Evolutionary conservation across 1,284 basidiomycete species (phyloP).

Genomic region (Malassezia sympodialis): DNA sequence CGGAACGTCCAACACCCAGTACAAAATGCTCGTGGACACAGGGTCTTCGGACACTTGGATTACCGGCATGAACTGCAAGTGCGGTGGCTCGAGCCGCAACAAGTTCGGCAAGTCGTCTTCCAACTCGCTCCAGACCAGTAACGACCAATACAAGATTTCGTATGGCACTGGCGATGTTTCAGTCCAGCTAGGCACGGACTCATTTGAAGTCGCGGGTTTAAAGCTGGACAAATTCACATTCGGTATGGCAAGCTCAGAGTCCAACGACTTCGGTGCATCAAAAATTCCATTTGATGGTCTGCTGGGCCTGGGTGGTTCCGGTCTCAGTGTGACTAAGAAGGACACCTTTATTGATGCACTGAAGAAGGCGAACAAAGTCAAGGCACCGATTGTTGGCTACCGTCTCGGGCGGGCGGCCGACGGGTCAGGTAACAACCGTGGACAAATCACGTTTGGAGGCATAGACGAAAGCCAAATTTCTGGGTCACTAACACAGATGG

Average conservation of each 20-base stretch:
- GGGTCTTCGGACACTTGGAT: constrained; percentile 74
- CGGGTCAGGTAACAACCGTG: constrained; percentile 58
- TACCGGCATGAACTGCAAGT: constrained; percentile 26
- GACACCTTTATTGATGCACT: constrained; percentile 67
- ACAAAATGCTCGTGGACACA: constrained; percentile 64
- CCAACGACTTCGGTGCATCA: constrained; percentile 54
- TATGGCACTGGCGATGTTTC: constrained; percentile 64
- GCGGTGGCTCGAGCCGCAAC: constrained; percentile 51
- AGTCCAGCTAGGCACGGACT: constrained; percentile 61
- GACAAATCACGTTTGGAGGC: constrained; percentile 67
- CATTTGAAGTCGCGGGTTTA: constrained; percentile 61
- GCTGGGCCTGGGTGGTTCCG: constrained; percentile 58
- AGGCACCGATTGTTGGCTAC: constrained; percentile 65
- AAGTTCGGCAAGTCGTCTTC: constrained; percentile 62
- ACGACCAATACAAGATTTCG: constrained; percentile 59
- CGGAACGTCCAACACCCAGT: constrained; percentile 64
- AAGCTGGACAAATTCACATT: constrained; percentile 59
- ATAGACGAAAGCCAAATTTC: constrained; percentile 58
- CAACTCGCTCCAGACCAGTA: constrained; percentile 56
- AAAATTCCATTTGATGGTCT: constrained; percentile 63
- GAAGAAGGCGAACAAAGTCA: constrained; percentile 57
- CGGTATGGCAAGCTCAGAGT: constrained; percentile 61
- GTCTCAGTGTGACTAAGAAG: constrained; percentile 57
- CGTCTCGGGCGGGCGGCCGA: constrained; percentile 63
- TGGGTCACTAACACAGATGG: constrained; percentile 38